A percentile compares a stretch with the other conserved stretches of the same genome.
Evolutionary conservation across 176 grass and related monocot species (phyloP).

Genomic region (Bothriochloa decipiens): DNA sequence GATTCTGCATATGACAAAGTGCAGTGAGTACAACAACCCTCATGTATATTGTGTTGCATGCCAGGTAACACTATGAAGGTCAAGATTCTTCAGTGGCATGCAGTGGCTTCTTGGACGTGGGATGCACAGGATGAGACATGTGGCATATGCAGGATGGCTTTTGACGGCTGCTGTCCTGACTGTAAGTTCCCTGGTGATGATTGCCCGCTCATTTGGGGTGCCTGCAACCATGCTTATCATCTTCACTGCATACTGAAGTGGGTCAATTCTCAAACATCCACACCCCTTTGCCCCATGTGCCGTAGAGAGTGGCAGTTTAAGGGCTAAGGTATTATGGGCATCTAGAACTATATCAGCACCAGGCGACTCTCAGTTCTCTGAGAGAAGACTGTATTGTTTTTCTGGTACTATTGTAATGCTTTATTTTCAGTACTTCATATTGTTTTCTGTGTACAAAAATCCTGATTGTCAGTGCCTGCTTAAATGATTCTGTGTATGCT

Average conservation of each 20-base stretch:
- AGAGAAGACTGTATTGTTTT: not conserved
- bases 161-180: conserved; percentile 85
- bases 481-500: not conserved
- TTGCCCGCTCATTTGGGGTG: conserved; percentile 81
- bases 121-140: conserved; percentile 81
- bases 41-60: not conserved
- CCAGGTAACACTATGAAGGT: conserved; percentile 68
- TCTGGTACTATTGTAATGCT: not conserved
- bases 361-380: conserved; percentile 19
- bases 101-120: conserved; percentile 86
- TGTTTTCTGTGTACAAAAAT: conserved; percentile 9
- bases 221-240: conserved; percentile 78
- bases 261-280: conserved; percentile 84
- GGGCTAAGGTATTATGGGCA: conserved; percentile 42
- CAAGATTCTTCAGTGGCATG: conserved; percentile 87
- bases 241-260: conserved; percentile 93
- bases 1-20: not conserved
- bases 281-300: conserved; percentile 88
- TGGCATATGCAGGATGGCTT: conserved; percentile 87
- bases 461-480: not conserved
- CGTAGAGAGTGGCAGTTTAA: conserved; percentile 94
- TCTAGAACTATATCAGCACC: conserved; percentile 21
- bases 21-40: not conserved
- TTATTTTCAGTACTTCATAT: conserved; percentile 13
- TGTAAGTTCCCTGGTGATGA: conserved; percentile 94